Conservation (phyloP, 2,329 filamentous ascomycete genomes). For the Ascochyta koolunga region DNA sequence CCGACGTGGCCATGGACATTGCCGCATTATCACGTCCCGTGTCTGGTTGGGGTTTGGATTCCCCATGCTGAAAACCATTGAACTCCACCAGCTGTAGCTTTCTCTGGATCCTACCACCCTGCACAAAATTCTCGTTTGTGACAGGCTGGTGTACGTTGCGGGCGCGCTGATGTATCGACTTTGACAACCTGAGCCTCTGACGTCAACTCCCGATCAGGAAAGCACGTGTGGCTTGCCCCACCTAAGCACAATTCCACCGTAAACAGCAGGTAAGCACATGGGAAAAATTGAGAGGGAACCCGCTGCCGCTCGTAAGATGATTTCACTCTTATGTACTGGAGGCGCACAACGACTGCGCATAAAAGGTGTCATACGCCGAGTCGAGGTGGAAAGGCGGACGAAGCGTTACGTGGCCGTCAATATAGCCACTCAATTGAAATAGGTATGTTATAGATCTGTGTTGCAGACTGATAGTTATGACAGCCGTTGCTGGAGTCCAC, state of each 20-base stretch:
- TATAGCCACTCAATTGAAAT: background rate
- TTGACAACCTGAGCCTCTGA: background rate
- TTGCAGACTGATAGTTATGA: background rate
- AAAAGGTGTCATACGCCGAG: slow-evolving; percentile 2
- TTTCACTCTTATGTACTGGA: background rate
- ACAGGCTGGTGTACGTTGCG: background rate
- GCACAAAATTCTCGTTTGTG: background rate
- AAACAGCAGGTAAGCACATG: background rate
- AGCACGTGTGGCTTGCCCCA: background rate
- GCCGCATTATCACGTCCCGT: slow-evolving; percentile 27
- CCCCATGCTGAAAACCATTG: slow-evolving; percentile 31
- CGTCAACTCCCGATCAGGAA: slow-evolving; percentile 1
- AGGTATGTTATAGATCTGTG: background rate
- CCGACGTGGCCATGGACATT: slow-evolving; percentile 26
- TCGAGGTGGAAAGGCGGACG: background rate
- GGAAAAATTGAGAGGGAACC: background rate
- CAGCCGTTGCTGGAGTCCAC: background rate
- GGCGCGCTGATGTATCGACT: background rate
- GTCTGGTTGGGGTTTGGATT: slow-evolving; percentile 27
- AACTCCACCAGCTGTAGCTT: slow-evolving; percentile 1
- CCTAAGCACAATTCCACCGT: background rate
- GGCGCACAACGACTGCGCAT: slow-evolving; percentile 5
- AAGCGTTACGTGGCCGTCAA: slow-evolving; percentile 1
- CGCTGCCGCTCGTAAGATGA: background rate
- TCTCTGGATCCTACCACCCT: slow-evolving; percentile 1